Conservation (phyloP, 345 rosid genomes). For the Passiflora organensis region DNA sequence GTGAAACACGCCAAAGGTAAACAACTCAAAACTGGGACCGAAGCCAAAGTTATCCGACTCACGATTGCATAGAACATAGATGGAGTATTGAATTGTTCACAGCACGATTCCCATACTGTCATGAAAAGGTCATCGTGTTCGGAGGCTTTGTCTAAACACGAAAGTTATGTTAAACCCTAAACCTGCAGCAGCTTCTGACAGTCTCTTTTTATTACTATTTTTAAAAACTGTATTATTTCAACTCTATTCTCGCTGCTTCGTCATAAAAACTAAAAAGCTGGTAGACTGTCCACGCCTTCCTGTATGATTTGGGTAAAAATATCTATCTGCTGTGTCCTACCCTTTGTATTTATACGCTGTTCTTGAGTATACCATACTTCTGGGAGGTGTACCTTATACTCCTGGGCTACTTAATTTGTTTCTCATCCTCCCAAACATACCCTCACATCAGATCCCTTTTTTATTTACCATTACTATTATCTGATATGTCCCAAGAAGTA, state of each 20-base stretch:
- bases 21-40: too few species aligned
- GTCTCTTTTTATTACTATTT: not conserved
- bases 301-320: slow-evolving; percentile 23
- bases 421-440: slow-evolving; percentile 9
- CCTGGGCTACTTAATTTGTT: slow-evolving; percentile 7
- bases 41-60: too few species aligned
- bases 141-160: not conserved
- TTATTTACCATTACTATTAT: not conserved
- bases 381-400: slow-evolving; percentile 23
- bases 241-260: not conserved
- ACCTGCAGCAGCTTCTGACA: not conserved
- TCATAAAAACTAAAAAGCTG: slow-evolving; percentile 16
- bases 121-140: slow-evolving; percentile 5
- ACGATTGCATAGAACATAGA: too few species aligned
- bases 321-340: slow-evolving; percentile 17
- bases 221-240: not conserved
- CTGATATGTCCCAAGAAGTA: not conserved
- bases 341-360: slow-evolving; percentile 32
- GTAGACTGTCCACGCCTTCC: slow-evolving; percentile 20
- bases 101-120: not conserved
- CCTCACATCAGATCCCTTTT: slow-evolving; percentile 1
- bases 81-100: not conserved
- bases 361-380: slow-evolving; percentile 41
- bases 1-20: too few species aligned
- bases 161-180: not conserved